Percentiles rank a stretch among this genome's conserved stretches.
Evolutionary conservation across 176 grass and related monocot genomes (phyloP).

Genomic region (Sorghum bicolor): Sorghum_bicolor_NCBIv3 NC_012875.2:48526501-48527000

Average conservation of each 20-base stretch:
- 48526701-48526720: conserved; percentile 58
- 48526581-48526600: not conserved
- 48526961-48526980: too few species aligned
- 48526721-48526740: conserved; percentile 53
- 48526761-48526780: conserved; percentile 34
- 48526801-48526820: not conserved
- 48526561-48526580: conserved; percentile 29
- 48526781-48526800: not conserved
- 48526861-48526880: too few species aligned
- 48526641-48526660: not conserved
- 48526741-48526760: conserved; percentile 42
- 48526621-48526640: too few species aligned
- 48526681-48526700: conserved; percentile 32
- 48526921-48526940: too few species aligned
- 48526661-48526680: conserved; percentile 49
- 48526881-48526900: too few species aligned
- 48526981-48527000: too few species aligned
- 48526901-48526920: too few species aligned
- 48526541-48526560: conserved; percentile 29
- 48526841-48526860: not conserved
- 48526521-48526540: conserved; percentile 64
- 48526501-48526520: conserved; percentile 38
- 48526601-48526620: not conserved
- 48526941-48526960: too few species aligned
- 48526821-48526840: not conserved